Conservation (phyloP, 2,329 filamentous ascomycete species). For the Pyrenophora tritici-repentis region DNA sequence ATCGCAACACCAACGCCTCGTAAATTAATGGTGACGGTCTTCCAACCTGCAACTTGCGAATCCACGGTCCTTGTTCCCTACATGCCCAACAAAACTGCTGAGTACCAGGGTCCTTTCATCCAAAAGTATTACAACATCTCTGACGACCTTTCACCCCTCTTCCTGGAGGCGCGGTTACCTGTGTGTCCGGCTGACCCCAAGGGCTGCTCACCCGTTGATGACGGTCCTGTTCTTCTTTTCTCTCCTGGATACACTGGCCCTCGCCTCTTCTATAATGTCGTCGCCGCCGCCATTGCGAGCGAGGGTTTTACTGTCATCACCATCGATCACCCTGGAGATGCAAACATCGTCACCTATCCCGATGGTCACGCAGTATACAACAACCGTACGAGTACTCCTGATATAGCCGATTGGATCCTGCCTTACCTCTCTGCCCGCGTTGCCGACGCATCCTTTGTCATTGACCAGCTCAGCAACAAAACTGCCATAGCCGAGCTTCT, state of each 20-base stretch:
- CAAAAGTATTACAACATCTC: slow-evolving; percentile 22
- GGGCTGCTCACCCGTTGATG: slow-evolving; percentile 14
- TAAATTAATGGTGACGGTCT: slow-evolving; percentile 25
- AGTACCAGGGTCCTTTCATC: slow-evolving; percentile 21
- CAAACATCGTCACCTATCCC: slow-evolving; percentile 54
- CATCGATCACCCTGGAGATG: slow-evolving; percentile 57
- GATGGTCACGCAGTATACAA: slow-evolving; percentile 38
- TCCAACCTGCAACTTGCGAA: slow-evolving; percentile 23
- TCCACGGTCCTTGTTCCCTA: slow-evolving; percentile 20
- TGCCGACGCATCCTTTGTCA: slow-evolving; percentile 28
- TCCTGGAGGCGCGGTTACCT: slow-evolving; percentile 26
- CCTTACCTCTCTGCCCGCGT: slow-evolving; percentile 12
- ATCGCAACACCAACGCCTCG: slow-evolving; percentile 2
- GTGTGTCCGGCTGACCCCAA: slow-evolving; percentile 16
- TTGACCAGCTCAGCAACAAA: slow-evolving; percentile 30
- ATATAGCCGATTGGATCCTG: not conserved
- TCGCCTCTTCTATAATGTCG: slow-evolving; percentile 49
- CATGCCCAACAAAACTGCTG: slow-evolving; percentile 29
- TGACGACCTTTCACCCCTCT: slow-evolving; percentile 21
- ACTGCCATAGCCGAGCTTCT: slow-evolving; percentile 25
- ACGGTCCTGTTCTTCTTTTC: slow-evolving; percentile 45
- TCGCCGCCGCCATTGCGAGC: slow-evolving; percentile 54
- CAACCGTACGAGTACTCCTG: slow-evolving; percentile 1
- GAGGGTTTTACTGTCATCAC: slow-evolving; percentile 55
- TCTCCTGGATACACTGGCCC: slow-evolving; percentile 52